Base-by-base conservation (phyloP, 805 yeast genomes). In the Schwanniomyces polymorphus region DNA sequence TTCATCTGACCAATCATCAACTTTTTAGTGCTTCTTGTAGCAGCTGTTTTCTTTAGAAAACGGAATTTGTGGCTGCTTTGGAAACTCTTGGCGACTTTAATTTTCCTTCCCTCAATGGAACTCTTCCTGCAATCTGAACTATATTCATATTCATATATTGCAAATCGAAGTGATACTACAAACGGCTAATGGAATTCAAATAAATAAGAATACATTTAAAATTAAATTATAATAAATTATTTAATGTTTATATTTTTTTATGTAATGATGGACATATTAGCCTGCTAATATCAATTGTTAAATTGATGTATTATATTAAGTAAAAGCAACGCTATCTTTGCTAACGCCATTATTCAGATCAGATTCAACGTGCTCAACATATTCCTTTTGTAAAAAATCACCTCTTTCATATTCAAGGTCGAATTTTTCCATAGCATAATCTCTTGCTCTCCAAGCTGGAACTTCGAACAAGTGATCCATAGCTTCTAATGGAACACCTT, bases 401-500 rank as follows among this genome's bases (percentile, higher is more conserved):
- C 53, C 48, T 31, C 25, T 45, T 29, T 53, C 55, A 38, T 48
- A 59, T 42, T 55, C 61, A 7, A 50, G 34, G 33, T 50, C 47
- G 43, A 49, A 60, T 47, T 56, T 51, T 40, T 53, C 46, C 51
- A 67, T 41, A 0, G 70, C 72, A 39, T 61, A 49, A 17, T 50
- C 41, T 44, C 60, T 63, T 5, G 71, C 70, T 45, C 55, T 56
- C 68, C 70, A 67, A 1, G 72, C 68, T 4, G 60, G 61, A 5
- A 65, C 68, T 47, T 64, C 70, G 37, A 67, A 67, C 41, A 65
- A 55, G 35, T 61, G 50, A 45, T 67, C 71, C 14, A 68, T 58
- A 33, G 64, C 70, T 42, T 59, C 65, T 45, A 68, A 59, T 5
- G 72, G 71, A 26, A 70, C 65, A 18, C 63, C 62, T 54, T 64